A percentile compares a stretch with the other conserved stretches of the same genome.
Evolutionary conservation across 768 basidiomycete species (phyloP).

Genomic region (Udeniomyces megalosporus): DNA sequence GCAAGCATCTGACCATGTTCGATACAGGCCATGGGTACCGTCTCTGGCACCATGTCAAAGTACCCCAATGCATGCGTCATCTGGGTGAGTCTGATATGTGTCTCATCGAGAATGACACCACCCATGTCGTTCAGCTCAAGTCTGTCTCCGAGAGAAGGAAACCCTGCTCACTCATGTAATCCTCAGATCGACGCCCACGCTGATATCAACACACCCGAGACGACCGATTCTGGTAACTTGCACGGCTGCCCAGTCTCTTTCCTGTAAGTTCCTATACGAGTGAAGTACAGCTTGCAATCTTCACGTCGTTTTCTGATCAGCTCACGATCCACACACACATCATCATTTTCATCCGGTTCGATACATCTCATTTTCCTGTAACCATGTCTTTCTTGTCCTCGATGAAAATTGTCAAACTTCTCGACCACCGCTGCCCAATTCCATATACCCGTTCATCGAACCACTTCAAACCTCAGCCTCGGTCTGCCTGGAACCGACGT

Average conservation of each 20-base stretch:
- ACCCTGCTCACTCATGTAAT: not conserved
- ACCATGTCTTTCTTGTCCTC: too few species aligned
- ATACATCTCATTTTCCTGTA: too few species aligned
- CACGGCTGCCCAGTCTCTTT: constrained; percentile 98
- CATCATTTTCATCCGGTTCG: too few species aligned
- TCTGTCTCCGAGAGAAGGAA: too few species aligned
- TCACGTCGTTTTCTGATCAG: not conserved
- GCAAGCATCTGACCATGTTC: not conserved
- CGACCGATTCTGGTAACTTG: constrained; percentile 73
- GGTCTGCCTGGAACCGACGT: constrained; percentile 35
- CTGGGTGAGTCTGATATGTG: constrained; percentile 38
- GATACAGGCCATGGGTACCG: constrained; percentile 71
- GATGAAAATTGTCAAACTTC: too few species aligned
- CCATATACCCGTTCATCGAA: too few species aligned
- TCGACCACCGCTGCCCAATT: too few species aligned
- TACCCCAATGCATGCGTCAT: constrained; percentile 53
- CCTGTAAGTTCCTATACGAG: constrained; percentile 37
- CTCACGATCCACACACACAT: too few species aligned
- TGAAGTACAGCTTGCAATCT: not conserved
- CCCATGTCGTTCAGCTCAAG: too few species aligned
- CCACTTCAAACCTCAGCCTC: too few species aligned
- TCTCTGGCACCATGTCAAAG: constrained; percentile 35
- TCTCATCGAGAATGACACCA: too few species aligned
- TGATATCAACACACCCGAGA: constrained; percentile 80
- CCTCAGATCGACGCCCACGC: constrained; percentile 71